Evolutionary conservation across 768 basidiomycete species (phyloP), one percentile per base, ranked within the genome.

Genomic region (Podaxis mareebaensis): DNA sequence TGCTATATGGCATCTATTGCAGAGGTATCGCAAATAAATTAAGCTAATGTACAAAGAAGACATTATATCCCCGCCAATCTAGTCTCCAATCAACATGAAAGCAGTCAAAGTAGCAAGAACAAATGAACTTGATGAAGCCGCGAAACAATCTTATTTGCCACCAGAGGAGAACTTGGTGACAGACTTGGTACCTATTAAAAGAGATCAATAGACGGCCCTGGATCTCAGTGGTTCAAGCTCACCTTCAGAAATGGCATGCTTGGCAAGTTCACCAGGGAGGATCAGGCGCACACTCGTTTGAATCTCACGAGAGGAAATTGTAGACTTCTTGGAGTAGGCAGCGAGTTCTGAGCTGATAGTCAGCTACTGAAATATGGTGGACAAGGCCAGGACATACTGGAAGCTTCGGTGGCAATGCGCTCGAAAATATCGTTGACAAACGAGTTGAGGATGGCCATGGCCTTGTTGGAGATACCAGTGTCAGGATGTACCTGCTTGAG

Each of bases 391-490:
- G 3, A 84, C 90, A 44, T 69, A 93, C 91, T 94, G 61, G 93
- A 93, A 42, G 93, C 93, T 73, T 95, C 93, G 0, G 90, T 87
- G 11, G 93, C 93, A 70, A 95, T 93, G n/a, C 93, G 91, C 73
- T 94, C 93, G 67, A 94, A 95, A 68, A 94, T 96, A 70, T 97
- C 95, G 71, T 95, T 95, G 72, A 97, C 95, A 73, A 97, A 97
- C 63, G 90, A 93, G 84, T 96, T 96, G 62, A 97, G 78, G 73
- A 97, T 96, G 65, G 94, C 91, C 93, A 96, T 96, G 22, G 94
- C 95, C 84, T 96, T 96, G 88, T 97, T 98, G 60, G 95, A 96
- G 81, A 98, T 98, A 89, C 96, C 96, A 56, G 94, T 99, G 73
- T 98, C 96, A 57, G 96, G 95, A 82, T 98, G 96, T 64, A 98